Evolutionary conservation across 768 basidiomycete genomes (phyloP).

Genomic region (Pisolithus microcarpus): DNA sequence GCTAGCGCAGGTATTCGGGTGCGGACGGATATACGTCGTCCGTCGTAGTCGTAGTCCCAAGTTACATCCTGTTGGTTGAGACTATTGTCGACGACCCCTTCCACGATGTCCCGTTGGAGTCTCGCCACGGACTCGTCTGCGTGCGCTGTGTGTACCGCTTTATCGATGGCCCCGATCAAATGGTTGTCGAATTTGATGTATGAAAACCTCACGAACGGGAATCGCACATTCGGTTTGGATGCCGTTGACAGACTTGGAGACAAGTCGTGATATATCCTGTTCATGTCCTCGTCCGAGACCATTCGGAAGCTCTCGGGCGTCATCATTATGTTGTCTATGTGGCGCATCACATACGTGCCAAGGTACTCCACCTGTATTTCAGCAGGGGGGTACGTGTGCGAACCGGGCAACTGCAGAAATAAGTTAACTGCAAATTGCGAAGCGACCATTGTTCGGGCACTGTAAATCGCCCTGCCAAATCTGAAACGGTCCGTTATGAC

Average conservation of each 20-base stretch:
- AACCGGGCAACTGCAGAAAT: constrained; percentile 10
- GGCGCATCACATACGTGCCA: constrained; percentile 17
- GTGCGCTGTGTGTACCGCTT: too few species aligned
- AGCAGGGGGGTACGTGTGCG: background rate
- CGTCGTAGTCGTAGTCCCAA: too few species aligned
- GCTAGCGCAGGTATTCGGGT: too few species aligned
- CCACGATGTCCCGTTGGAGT: too few species aligned
- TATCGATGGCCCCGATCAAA: constrained; percentile 7
- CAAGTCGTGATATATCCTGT: constrained; percentile 1
- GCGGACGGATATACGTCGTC: too few species aligned
- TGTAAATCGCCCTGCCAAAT: constrained; percentile 6
- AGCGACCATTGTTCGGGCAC: constrained; percentile 10
- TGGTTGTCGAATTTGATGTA: constrained; percentile 17
- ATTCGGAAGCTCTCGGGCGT: background rate
- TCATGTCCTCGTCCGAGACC: constrained; percentile 6
- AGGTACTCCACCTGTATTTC: constrained; percentile 12
- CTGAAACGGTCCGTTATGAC: background rate
- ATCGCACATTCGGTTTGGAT: background rate
- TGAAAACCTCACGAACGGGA: constrained; percentile 8
- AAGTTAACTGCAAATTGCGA: constrained; percentile 22
- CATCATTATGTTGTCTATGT: background rate
- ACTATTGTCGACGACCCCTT: too few species aligned
- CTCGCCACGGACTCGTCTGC: too few species aligned
- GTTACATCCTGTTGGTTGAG: too few species aligned
- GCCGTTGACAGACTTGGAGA: background rate